A percentile compares a stretch with the other conserved stretches of the same genome.
phyloP scores from a whole-genome alignment of 202 grass and related monocot genomes.

The Zoysia matrella region DNA sequence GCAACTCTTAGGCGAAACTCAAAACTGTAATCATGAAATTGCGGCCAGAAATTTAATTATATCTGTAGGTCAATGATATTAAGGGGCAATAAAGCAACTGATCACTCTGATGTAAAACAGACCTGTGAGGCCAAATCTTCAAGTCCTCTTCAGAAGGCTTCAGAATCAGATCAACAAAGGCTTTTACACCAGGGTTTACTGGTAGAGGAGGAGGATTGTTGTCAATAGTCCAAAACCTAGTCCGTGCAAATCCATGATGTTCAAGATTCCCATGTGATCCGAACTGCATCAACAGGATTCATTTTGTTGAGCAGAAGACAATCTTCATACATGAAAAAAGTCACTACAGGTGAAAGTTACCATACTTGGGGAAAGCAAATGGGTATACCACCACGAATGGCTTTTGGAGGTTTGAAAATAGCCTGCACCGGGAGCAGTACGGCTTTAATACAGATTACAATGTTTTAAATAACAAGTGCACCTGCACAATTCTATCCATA shows the following conservation, averaged over 20 bases:
- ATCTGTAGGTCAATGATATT: not conserved
- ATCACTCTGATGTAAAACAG: conserved; percentile 11
- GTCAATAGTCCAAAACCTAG: conserved; percentile 75
- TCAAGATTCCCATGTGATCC: conserved; percentile 79
- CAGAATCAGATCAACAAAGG: conserved; percentile 88
- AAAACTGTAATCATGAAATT: conserved; percentile 58
- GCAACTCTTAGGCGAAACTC: conserved; percentile 88
- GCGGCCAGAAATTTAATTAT: conserved; percentile 15
- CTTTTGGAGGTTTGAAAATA: conserved; percentile 83
- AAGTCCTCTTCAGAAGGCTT: conserved; percentile 83
- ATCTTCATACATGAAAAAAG: conserved; percentile 24
- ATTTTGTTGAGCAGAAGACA: conserved; percentile 8
- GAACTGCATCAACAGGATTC: conserved; percentile 58
- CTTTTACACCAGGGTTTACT: conserved; percentile 64
- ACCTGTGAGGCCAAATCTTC: conserved; percentile 95
- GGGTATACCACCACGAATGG: conserved; percentile 90
- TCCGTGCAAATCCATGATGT: conserved; percentile 89
- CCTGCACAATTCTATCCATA: not conserved
- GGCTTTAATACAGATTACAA: not conserved
- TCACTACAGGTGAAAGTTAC: conserved; percentile 5
- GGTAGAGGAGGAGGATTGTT: conserved; percentile 79
- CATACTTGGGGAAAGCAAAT: conserved; percentile 96
- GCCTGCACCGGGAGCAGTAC: conserved; percentile 52
- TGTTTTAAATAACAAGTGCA: not conserved
- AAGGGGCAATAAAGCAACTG: not conserved